These are phyloP conservation scores for Penicillium crystallinum DNA, from an alignment of 495 filamentous ascomycete species.

Conservation along the genomic window DNA sequence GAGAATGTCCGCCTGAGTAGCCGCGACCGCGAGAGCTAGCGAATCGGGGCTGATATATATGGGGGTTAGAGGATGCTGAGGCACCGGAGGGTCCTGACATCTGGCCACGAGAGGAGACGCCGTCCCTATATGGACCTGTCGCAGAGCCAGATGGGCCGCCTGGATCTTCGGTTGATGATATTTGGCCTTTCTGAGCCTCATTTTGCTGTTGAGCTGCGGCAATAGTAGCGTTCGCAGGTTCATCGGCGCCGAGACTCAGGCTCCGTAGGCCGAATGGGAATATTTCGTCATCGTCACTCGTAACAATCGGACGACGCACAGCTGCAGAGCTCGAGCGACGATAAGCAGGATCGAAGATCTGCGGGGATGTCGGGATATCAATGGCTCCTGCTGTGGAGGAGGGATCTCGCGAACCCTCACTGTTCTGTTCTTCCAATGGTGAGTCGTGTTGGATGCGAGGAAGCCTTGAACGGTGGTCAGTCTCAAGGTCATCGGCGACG, in stretches of 20 bases:
- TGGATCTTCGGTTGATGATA: conserved; percentile 21
- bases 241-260: conserved; percentile 69
- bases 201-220: conserved; percentile 51
- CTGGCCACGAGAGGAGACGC: conserved; percentile 31
- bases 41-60: conserved; percentile 40
- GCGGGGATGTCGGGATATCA: conserved; percentile 76
- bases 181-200: conserved; percentile 28
- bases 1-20: conserved; percentile 37
- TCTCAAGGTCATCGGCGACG: conserved; percentile 64
- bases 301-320: conserved; percentile 53
- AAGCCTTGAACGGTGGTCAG: conserved; percentile 21
- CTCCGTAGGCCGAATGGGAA: conserved; percentile 64
- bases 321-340: conserved; percentile 75
- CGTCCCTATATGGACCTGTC: conserved; percentile 37
- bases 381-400: conserved; percentile 60
- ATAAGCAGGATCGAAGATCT: conserved; percentile 52
- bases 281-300: conserved; percentile 56
- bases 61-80: conserved; percentile 30
- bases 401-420: conserved; percentile 39
- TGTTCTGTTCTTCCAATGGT: conserved; percentile 32
- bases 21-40: conserved; percentile 38
- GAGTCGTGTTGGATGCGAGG: conserved; percentile 33
- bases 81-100: conserved; percentile 35
- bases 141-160: conserved; percentile 34
- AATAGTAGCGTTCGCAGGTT: conserved; percentile 53